Base-by-base conservation (phyloP, 2,329 filamentous ascomycete species). In the Periconia digitata region DNA sequence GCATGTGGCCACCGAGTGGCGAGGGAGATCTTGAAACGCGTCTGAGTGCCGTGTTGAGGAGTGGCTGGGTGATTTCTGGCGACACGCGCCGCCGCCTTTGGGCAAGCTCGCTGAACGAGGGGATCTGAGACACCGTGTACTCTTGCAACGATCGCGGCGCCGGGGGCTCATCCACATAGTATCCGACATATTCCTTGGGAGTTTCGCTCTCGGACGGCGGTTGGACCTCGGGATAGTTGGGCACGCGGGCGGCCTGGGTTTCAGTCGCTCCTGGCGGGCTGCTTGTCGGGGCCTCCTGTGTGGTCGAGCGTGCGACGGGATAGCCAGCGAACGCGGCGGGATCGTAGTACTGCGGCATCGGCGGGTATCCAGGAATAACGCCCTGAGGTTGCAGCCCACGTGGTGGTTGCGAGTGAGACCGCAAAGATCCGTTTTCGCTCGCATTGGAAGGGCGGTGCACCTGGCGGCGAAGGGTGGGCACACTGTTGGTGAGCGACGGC, bases 161-260 rank as follows among this genome's bases (percentile, higher is more conserved):
- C 40, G 70, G 69, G 39, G 76, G 74, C 21, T 77, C 74, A 10
- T 70, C 72, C 38, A 79, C 66, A 47, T 74, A 76, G 56, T 79
- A 79, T 3, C 76, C 76, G 12, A 77, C 67, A 54, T 79, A 79
- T 50, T 79, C 76, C 55, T 79, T 78, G 1, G 76, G 74, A 41
- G 73, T 70, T 10, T 69, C 68, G 44, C 64, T 67, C 13, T 71
- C 61, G 5, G 59, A 50, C 13, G 56, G 50, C 17, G 45, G 47
- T 2, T 48, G 51, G 8, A 59, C 50, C 34, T 70, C 63, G 4
- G 54, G 51, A 43, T 55, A 58, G 7, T 47, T 50, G 7, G 54
- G 46, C 13, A 46, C 40, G 34, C 63, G 61, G 35, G 62, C 66
- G 22, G 8, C 27, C 40, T 60, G 59, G 1, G 52, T 42, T 6